Base-by-base conservation (phyloP, 768 basidiomycete species). In the Hygrophoropsis aurantiaca region DNA sequence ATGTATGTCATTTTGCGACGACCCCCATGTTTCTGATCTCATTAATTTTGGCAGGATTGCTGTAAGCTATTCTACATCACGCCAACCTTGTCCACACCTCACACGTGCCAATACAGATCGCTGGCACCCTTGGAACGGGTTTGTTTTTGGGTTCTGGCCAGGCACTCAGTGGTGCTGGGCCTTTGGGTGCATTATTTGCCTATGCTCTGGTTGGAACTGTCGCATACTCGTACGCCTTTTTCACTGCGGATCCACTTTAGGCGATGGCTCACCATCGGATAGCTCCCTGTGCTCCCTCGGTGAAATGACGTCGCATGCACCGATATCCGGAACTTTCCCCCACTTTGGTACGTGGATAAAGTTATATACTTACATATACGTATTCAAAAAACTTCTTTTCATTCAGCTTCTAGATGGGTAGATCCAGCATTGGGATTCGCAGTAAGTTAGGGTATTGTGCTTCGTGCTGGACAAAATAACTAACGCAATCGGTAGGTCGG, bases 231-330 rank as follows among this genome's bases (percentile, higher is more conserved):
- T 82, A 49, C 53, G 80, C 36, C n/a, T 25, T n/a, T 23, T 15
- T 9, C 25, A 27, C 26, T 51, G n/a, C n/a, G n/a, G 5, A 61
- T 72, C 3, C 60, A 71, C 74, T 49, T 37, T 13, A 18, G 9
- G 20, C 35, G 19, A 11, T 19, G 13, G 6, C 39, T 23, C 30
- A 41, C 39, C 4, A 10, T 27, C 32, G 11, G 21, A 40, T 43
- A 81, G 79, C 5, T 79, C 82, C 4, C 66, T 88, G 11, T 84
- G 84, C 55, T 78, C 82, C 2, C 61, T 88, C 11, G 86, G 81
- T 26, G 88, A 90, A 67, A 85, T 90, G 86, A 85, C 86, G n/a
- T 80, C 84, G 3, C 79, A 80, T 66, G 87, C 85, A 1, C 87
- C 87, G 2, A 81, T 89, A 40, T 85, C 87, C 3, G 88, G 88